phyloP scores from a whole-genome alignment of 352 stramenopile species.

The Pythium utonaiense region DNA sequence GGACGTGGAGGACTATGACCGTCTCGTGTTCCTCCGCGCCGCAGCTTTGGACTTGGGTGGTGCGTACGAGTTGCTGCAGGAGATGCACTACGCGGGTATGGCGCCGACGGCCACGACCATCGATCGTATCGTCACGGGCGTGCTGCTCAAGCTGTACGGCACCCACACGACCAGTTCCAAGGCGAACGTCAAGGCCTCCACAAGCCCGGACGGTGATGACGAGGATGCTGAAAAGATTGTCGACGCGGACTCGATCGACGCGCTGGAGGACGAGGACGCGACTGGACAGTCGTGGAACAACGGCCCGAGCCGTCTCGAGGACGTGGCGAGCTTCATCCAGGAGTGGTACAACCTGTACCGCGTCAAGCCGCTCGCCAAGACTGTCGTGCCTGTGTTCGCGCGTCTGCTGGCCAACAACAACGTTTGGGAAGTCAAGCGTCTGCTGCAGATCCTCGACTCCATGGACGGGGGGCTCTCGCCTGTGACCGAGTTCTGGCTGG shows the following conservation, averaged over 20 bases:
- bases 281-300: constrained; percentile 16
- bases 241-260: constrained; percentile 19
- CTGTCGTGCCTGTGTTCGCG: constrained; percentile 65
- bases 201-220: constrained; percentile 18
- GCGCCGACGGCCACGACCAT: constrained; percentile 63
- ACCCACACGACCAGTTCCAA: constrained; percentile 17
- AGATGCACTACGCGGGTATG: constrained; percentile 78
- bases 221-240: constrained; percentile 25
- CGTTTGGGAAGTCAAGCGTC: constrained; percentile 52
- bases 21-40: constrained; percentile 63
- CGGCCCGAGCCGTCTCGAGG: constrained; percentile 43
- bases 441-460: constrained; percentile 74
- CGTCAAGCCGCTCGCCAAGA: constrained; percentile 66
- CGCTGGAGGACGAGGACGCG: constrained; percentile 6
- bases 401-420: constrained; percentile 48
- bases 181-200: not conserved
- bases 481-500: constrained; percentile 66
- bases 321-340: constrained; percentile 75
- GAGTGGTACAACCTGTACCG: constrained; percentile 84
- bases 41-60: constrained; percentile 41
- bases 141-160: constrained; percentile 41
- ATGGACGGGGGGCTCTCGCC: constrained; percentile 71
- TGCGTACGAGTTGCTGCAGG: constrained; percentile 62
- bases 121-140: constrained; percentile 61
- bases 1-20: constrained; percentile 49